Evolutionary conservation across 352 stramenopile species (phyloP).

Genomic region (Globisporangium parvum): DNA sequence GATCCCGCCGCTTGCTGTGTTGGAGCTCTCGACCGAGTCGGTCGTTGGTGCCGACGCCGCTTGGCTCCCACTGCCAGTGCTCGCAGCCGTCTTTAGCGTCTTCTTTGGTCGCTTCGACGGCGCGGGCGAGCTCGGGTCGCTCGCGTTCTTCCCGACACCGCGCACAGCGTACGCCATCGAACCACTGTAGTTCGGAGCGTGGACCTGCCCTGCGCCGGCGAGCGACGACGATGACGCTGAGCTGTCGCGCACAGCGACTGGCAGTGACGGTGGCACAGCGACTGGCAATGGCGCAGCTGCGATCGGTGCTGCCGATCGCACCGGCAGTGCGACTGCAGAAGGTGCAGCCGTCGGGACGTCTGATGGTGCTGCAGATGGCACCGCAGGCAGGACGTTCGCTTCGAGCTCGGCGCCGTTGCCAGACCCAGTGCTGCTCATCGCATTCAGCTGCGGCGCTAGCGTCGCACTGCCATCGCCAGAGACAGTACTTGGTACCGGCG

Average conservation of each 20-base stretch:
- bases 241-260: too few relatives aligned
- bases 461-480: neutral
- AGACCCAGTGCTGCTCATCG: neutral
- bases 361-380: neutral
- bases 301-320: neutral
- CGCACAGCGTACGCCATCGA: constrained; percentile 8
- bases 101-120: constrained; percentile 7
- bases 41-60: constrained; percentile 10
- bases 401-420: constrained; percentile 2
- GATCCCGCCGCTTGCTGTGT: constrained; percentile 31
- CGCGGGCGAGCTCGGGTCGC: neutral
- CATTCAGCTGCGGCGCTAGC: neutral
- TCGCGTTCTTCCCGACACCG: constrained; percentile 9
- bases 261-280: neutral
- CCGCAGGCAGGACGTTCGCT: constrained; percentile 8
- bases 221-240: neutral
- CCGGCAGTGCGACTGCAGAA: constrained; percentile 1
- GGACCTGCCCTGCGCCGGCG: constrained; percentile 8
- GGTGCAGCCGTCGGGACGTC: neutral
- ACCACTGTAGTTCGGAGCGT: constrained; percentile 5
- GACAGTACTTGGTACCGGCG: neutral
- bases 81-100: neutral
- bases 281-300: neutral
- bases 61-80: constrained; percentile 6
- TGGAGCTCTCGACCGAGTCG: constrained; percentile 33